These are phyloP conservation scores for Francoa sonchifolia DNA, from an alignment of 441 rosid genomes.

Conservation along the genomic window DNA sequence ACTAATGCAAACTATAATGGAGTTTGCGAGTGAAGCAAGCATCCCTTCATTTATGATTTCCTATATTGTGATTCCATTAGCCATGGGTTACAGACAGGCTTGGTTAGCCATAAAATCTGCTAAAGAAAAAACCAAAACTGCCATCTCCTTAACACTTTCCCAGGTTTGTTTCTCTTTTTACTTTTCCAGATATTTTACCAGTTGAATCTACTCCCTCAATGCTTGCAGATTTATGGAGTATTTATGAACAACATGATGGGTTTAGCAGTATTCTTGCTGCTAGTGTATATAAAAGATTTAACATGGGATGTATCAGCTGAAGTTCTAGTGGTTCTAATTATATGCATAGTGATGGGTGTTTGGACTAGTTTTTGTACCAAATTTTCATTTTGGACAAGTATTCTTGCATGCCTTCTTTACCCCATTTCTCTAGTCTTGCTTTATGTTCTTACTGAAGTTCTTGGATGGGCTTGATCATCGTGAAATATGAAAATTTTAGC, in stretches of 20 bases:
- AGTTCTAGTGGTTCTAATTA: slow-evolving; percentile 30
- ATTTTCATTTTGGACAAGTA: slow-evolving; percentile 40
- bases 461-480: slow-evolving; percentile 27
- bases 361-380: slow-evolving; percentile 29
- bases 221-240: slow-evolving; percentile 46
- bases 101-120: slow-evolving; percentile 19
- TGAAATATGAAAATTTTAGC: no score
- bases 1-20: slow-evolving; percentile 25
- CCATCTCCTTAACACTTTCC: slow-evolving; percentile 31
- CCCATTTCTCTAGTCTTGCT: slow-evolving; percentile 44
- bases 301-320: slow-evolving; percentile 52
- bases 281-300: slow-evolving; percentile 37
- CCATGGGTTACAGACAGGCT: slow-evolving; percentile 25
- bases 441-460: slow-evolving; percentile 29
- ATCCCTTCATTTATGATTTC: slow-evolving; percentile 40
- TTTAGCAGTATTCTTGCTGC: slow-evolving; percentile 31
- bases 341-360: slow-evolving; percentile 38
- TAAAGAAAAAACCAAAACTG: slow-evolving; percentile 24
- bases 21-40: slow-evolving; percentile 22
- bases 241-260: slow-evolving; percentile 58
- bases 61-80: slow-evolving; percentile 35
- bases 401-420: slow-evolving; percentile 36
- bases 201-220: background rate
- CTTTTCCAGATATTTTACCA: background rate
- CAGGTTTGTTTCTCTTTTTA: slow-evolving; percentile 21